A percentile compares a stretch with the other conserved stretches of the same genome.
phyloP scores from a whole-genome alignment of 2,329 filamentous ascomycete species.

The Pseudocercospora cruenta region DNA sequence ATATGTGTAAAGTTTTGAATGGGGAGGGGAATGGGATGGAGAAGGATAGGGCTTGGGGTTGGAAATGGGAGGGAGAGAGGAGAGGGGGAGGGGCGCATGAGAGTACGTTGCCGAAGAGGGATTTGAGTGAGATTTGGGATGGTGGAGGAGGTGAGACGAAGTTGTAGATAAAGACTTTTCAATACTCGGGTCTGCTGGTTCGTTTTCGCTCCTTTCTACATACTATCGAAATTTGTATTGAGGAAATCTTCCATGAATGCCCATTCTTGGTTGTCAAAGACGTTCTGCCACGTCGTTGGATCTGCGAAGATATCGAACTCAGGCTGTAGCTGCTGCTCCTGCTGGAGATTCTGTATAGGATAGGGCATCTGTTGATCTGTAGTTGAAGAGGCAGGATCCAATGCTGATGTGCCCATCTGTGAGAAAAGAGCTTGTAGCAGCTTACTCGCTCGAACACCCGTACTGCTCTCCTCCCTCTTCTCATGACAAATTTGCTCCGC shows the following conservation, averaged over 20 bases:
- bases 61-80: conserved; percentile 17
- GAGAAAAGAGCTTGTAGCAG: conserved; percentile 13
- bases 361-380: not conserved
- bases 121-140: conserved; percentile 15
- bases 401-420: not conserved
- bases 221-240: conserved; percentile 14
- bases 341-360: not conserved
- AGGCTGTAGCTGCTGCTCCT: not conserved
- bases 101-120: conserved; percentile 24
- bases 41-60: conserved; percentile 36
- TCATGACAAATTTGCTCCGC: conserved; percentile 11
- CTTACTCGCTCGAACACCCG: conserved; percentile 11
- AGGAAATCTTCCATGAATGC: conserved; percentile 20
- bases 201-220: too few relatives aligned
- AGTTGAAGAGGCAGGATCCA: not conserved
- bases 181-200: too few relatives aligned
- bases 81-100: conserved; percentile 22
- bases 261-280: conserved; percentile 22
- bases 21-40: conserved; percentile 43
- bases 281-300: conserved; percentile 9
- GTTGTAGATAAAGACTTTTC: too few relatives aligned
- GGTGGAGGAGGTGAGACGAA: not conserved
- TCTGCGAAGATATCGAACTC: not conserved
- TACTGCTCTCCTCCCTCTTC: conserved; percentile 13
- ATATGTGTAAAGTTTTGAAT: conserved; percentile 52